A percentile compares a stretch with the other conserved stretches of the same genome.
These are phyloP conservation scores for Tricholoma sp. DNA, from an alignment of 768 basidiomycete species.

Conservation along the genomic window DNA sequence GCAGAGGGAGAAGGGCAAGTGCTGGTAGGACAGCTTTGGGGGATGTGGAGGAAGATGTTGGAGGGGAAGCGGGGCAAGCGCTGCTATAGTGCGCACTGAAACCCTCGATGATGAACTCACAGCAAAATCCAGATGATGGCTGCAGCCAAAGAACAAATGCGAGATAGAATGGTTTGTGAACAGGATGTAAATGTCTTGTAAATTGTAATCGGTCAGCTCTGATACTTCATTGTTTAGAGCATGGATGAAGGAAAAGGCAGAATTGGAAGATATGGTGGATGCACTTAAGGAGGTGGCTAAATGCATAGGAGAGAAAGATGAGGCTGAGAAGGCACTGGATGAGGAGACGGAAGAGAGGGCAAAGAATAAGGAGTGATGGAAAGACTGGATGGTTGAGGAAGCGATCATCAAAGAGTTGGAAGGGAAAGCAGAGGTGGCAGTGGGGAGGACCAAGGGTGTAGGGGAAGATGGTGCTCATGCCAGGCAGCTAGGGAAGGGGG, in stretches of 20 bases:
- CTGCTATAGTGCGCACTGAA: too few relatives aligned
- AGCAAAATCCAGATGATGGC: conserved; percentile 41
- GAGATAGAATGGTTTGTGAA: conserved; percentile 43
- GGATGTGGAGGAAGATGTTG: conserved; percentile 58
- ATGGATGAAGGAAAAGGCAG: conserved; percentile 71
- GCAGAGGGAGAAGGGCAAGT: conserved; percentile 45
- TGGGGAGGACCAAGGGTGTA: conserved; percentile 36
- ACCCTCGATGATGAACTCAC: conserved; percentile 24
- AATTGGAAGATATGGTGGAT: conserved; percentile 47
- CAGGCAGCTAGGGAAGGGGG: conserved; percentile 41
- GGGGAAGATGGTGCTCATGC: conserved; percentile 33
- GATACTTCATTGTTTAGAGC: too few relatives aligned
- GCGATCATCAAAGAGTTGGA: conserved; percentile 63
- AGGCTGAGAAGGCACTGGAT: conserved; percentile 41
- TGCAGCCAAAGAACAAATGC: conserved; percentile 41
- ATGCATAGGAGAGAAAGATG: conserved; percentile 40
- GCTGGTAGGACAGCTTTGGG: conserved; percentile 45
- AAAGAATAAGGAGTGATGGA: conserved; percentile 66
- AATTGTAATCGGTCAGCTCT: too few relatives aligned
- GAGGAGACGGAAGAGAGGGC: conserved; percentile 53
- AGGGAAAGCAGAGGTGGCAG: conserved; percentile 45
- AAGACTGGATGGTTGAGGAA: conserved; percentile 61
- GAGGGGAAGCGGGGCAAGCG: conserved; percentile 38
- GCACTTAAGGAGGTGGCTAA: conserved; percentile 43
- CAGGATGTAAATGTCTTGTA: too few relatives aligned